Percentiles rank a stretch among this genome's conserved stretches.
Conservation (phyloP, 805 yeast species). For the Sugiyamaella mastotermitis region DNA sequence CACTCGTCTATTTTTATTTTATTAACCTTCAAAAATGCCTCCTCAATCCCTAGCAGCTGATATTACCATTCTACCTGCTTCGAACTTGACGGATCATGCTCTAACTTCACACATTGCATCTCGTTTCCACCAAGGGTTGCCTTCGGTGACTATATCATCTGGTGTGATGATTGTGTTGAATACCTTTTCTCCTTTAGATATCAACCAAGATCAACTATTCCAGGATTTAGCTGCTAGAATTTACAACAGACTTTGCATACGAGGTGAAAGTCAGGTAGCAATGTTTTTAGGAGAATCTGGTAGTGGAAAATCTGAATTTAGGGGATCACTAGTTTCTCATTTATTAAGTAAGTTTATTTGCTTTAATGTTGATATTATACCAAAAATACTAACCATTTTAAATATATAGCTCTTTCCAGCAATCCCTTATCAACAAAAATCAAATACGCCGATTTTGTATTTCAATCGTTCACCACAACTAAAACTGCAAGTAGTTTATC, state of each 20-base stretch:
- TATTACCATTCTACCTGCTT: conserved; percentile 32
- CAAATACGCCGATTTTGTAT: conserved; percentile 30
- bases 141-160: conserved; percentile 34
- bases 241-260: conserved; percentile 31
- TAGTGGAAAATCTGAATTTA: conserved; percentile 35
- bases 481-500: conserved; percentile 29
- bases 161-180: conserved; percentile 35
- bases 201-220: conserved; percentile 33
- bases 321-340: conserved; percentile 27
- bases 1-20: too few species aligned
- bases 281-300: conserved; percentile 37
- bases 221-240: conserved; percentile 34
- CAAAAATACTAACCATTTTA: neutral
- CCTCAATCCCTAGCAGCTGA: conserved; percentile 26
- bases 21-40: conserved; percentile 17
- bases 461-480: conserved; percentile 35
- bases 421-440: conserved; percentile 32
- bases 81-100: conserved; percentile 33
- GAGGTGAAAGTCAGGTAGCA: conserved; percentile 34
- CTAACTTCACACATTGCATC: conserved; percentile 39
- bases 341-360: conserved; percentile 22
- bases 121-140: conserved; percentile 36
- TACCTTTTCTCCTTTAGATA: conserved; percentile 32
- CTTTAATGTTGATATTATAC: neutral
- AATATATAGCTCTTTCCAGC: conserved; percentile 26